Evolutionary conservation across 805 yeast genomes (phyloP), one percentile per base, ranked within the genome.

Genomic region (Candida verbasci): DNA sequence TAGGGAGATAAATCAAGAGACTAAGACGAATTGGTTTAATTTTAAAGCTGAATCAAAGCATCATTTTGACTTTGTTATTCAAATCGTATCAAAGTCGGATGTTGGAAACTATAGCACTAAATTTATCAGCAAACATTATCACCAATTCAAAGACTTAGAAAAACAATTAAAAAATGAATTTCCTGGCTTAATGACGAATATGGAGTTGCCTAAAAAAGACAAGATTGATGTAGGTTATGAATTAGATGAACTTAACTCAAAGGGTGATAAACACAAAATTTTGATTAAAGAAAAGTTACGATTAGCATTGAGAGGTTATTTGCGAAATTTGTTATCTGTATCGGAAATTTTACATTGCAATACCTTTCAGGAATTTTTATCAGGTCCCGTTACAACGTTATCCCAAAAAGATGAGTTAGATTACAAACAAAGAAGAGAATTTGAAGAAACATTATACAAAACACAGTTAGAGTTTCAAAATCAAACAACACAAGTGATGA

Each of bases 261-360:
- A 29, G 17, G 17, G 4, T 4, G 22, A 28, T 9, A 20, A 24
- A 23, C 6, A 4, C 3, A 33, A 4, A 29, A 31, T n/a, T 9
- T 24, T 85, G 21, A 74, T 79, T 2, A 71, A 94, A 20, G 97
- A 91, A 55, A 80, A 78, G 45, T 72, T 86, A 46, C 66, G 97
- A 29, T 68, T 87, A 8, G 76, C 94, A 0, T 65, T 91, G 30
- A 68, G 97, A 31, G 85, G 87, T 0, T 91, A 85, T 49, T 50
- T 91, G 32, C 64, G 71, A 20, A 55, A 69, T 1, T 56, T 89
- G 12, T 50, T 74, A 8, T 62, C 70, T 23, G 72, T 76, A 29
- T 68, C 76, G 5, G 81, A 77, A 31, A 70, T 86, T 0, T 64
- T 78, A 1, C 69, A 72, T 34, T 73, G 80, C 26, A 60, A 65